Conservation (phyloP, 129 eudicot genomes). For the Flaveria linearis region DNA sequence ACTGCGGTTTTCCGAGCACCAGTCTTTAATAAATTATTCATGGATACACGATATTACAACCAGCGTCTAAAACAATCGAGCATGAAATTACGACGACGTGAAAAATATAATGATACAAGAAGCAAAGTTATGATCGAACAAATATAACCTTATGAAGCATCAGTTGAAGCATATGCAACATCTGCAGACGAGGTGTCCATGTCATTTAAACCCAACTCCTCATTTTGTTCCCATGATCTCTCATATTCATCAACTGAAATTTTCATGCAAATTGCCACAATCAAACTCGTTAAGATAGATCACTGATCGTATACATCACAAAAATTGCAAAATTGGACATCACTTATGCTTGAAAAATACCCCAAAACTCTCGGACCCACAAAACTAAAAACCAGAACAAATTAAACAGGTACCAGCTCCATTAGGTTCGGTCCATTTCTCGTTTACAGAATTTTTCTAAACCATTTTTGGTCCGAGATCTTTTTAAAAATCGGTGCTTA, state of each 20-base stretch:
- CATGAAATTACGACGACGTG: not conserved
- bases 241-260: conserved; percentile 76
- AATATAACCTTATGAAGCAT: conserved; percentile 5
- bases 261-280: conserved; percentile 14
- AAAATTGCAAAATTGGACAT: not conserved
- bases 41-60: conserved; percentile 16
- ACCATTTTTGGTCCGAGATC: not conserved
- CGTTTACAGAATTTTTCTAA: not conserved
- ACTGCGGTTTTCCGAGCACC: too few species aligned
- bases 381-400: too few species aligned
- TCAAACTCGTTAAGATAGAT: conserved; percentile 12
- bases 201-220: conserved; percentile 92
- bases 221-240: conserved; percentile 96
- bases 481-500: not conserved
- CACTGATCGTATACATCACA: not conserved
- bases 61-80: not conserved
- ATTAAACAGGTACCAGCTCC: too few species aligned
- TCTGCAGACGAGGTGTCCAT: conserved; percentile 97
- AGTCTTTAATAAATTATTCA: not conserved
- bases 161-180: conserved; percentile 59
- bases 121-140: conserved; percentile 1
- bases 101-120: not conserved
- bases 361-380: too few species aligned
- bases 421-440: not conserved
- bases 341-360: not conserved